These are phyloP conservation scores for Parachlorella kessleri DNA, from an alignment of 139 green algal genomes.

Conservation along the genomic window DNA sequence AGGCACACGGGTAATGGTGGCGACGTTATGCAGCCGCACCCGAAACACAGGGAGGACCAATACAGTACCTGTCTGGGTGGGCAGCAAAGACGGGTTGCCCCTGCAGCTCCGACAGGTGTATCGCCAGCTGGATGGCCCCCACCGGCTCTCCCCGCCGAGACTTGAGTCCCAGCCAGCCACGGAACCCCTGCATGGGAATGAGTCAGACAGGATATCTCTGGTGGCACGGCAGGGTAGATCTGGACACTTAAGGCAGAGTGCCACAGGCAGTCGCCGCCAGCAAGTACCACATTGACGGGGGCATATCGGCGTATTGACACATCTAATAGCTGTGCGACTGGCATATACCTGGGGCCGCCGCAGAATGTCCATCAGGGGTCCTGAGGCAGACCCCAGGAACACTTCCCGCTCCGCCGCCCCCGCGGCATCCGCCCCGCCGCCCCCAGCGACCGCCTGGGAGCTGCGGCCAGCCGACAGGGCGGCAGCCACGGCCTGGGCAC, in stretches of 20 bases:
- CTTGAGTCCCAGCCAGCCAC: constrained; percentile 34
- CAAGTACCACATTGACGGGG: neutral
- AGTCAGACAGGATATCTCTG: no score
- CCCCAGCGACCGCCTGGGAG: constrained; percentile 11
- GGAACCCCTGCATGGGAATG: constrained; percentile 10
- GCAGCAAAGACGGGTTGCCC: neutral
- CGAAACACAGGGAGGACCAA: no score
- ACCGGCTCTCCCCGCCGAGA: constrained; percentile 42
- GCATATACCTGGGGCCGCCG: constrained; percentile 43
- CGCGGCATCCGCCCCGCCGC: neutral
- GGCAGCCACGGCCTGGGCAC: constrained; percentile 36
- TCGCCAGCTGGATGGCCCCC: constrained; percentile 52
- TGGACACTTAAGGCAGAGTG: no score
- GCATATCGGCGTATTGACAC: no score
- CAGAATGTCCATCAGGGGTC: constrained; percentile 38
- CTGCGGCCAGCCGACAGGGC: constrained; percentile 27
- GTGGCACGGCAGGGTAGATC: no score
- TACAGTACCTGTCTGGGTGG: neutral
- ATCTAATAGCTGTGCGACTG: no score
- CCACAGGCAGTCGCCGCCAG: constrained; percentile 28
- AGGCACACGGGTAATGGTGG: no score
- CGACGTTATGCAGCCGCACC: no score
- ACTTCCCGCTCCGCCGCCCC: constrained; percentile 26
- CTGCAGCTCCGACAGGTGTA: constrained; percentile 30
- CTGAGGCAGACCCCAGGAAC: constrained; percentile 40